Base-by-base conservation (phyloP, 2,329 filamentous ascomycete species). In the Penicillium sp. region DNA sequence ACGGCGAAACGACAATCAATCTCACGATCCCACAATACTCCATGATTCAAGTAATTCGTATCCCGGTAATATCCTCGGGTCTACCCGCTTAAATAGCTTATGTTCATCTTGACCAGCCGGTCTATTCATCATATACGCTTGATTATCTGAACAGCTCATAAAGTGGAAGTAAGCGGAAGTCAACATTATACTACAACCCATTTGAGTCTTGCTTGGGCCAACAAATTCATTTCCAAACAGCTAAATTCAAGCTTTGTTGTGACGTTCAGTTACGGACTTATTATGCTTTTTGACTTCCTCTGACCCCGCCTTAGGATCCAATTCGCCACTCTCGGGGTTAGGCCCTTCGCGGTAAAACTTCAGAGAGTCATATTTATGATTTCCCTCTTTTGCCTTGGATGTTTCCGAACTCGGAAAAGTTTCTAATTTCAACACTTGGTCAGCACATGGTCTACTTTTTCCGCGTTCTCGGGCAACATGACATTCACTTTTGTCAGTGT, bases 1-100 rank as follows among this genome's bases (percentile, higher is more conserved):
- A 64, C 24, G 64, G 56, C 55, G 60, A 63, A 62, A 65, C 54
- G 60, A 64, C 21, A 39, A 41, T 53, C 55, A 61, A 57, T 64
- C 61, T 26, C 29, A 33, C 44, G 31, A 52, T 52, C 21, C 39
- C 39, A 41, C n/a, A 41, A 41, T 41, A 41, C 11, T 41, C 19
- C 39, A 41, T 22, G 19, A 9, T 22, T 1, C n/a, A 11, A 21
- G 5, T 41, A 19, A 41, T 13, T 41, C 10, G 9, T 22, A 14
- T 22, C 10, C 19, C 19, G 5, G 5, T 19, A 19, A 39, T 10
- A 3, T 19, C 31, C 31, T 14, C 13, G n/a, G 8, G 8, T 19
- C n/a, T 39, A 19, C n/a, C 35, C n/a, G n/a, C 16, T 19, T 1
- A 8, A 4, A n/a, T 19, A 19, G 6, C 9, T 11, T n/a, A 19